Evolutionary conservation across 495 filamentous ascomycete species (phyloP), one percentile per base, ranked within the genome.

Genomic region (Penicillium odoratum): DNA sequence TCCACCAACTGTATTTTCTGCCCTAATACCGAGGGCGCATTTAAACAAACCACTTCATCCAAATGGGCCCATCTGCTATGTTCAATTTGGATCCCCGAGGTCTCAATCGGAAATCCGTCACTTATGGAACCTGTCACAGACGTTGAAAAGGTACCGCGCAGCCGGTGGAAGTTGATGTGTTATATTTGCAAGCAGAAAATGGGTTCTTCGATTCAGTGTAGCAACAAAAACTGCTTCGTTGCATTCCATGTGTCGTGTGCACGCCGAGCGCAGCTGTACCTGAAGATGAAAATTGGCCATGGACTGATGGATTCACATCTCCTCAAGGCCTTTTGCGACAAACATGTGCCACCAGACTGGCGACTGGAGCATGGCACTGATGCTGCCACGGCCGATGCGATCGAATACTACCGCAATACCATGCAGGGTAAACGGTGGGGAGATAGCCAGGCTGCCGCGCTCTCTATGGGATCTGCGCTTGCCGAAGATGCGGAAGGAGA

Each of bases 181-280:
- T 99, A 98, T 75, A 96, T 99, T 48, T 99, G 94, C 75, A 88
- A 89, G 55, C 94, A 98, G 72, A 88, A 85, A 64, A 99, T 98
- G 94, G 94, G 94, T 26, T 93, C 94, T 36, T 97, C 93, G 61
- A 96, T 99, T 55, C 94, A 99, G 73, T 99, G 94, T 74, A 92
- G 92, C 54, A 97, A 98, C 74, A 98, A 96, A 70, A 89, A 86
- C 57, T 99, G 94, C 71, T 99, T 93, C 66, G 85, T 91, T 65
- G 94, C 94, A n/a, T 99, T 98, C 73, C 94, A 99, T 71, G 94
- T 98, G 30, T 97, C 93, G 5, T 99, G 94, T 68, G 94, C 93
- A 10, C 85, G 95, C 40, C 81, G 91, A 59, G 90, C 92, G 38
- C 86, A 88, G 58, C 85, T 99, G 0, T 96, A 89, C 69, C 77